Percentiles rank a stretch among this genome's conserved stretches.
phyloP scores from a whole-genome alignment of 805 yeast genomes.

The Candida suzukii region DNA sequence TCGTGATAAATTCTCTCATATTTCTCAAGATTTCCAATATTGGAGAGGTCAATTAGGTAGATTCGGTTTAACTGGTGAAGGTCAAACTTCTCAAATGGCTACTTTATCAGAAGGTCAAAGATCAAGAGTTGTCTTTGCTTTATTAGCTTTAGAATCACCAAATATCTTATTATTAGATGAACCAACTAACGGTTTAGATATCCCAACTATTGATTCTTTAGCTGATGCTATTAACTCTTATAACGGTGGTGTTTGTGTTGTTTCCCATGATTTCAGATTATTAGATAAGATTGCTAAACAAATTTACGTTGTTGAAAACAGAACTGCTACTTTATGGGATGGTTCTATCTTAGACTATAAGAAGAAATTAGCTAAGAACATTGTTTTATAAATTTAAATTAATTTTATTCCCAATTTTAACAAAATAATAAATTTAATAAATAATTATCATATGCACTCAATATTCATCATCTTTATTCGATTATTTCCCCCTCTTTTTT shows the following conservation, averaged over 20 bases:
- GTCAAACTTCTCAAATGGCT: slow-evolving; percentile 98
- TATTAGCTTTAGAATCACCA: slow-evolving; percentile 91
- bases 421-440: no score
- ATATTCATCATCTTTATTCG: no score
- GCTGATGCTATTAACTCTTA: slow-evolving; percentile 93
- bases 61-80: slow-evolving; percentile 97
- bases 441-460: no score
- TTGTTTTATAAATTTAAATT: slow-evolving; percentile 49
- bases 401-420: not conserved
- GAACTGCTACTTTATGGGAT: slow-evolving; percentile 95
- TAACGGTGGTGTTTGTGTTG: slow-evolving; percentile 98
- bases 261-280: slow-evolving; percentile 97
- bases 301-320: slow-evolving; percentile 91
- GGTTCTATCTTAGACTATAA: slow-evolving; percentile 87
- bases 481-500: no score
- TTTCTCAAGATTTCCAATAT: slow-evolving; percentile 98
- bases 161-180: slow-evolving; percentile 93
- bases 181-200: slow-evolving; percentile 99
- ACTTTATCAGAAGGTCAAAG: slow-evolving; percentile 98
- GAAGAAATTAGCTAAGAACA: slow-evolving; percentile 87
- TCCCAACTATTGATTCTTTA: slow-evolving; percentile 94
- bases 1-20: slow-evolving; percentile 81
- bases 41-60: slow-evolving; percentile 98
- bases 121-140: slow-evolving; percentile 96
- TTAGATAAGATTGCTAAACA: slow-evolving; percentile 97